phyloP scores from a whole-genome alignment of 306 rosid species.

The Purshia tridentata region DNA sequence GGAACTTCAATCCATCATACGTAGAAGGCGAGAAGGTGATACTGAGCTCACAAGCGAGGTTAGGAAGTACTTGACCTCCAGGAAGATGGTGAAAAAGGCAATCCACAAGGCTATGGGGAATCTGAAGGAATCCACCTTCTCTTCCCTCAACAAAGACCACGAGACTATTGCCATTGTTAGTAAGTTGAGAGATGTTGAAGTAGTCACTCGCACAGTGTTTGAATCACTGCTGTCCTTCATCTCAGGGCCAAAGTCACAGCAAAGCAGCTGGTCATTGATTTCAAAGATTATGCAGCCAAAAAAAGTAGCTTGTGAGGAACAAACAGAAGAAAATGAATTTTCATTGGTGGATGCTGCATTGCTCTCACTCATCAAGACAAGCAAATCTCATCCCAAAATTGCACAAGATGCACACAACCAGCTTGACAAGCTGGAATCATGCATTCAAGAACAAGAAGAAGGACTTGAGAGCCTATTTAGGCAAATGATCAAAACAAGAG shows the following conservation, averaged over 20 bases:
- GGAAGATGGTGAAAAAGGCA: conserved; percentile 32
- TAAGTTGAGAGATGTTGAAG: conserved; percentile 34
- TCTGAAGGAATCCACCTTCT: conserved; percentile 8
- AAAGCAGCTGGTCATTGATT: conserved; percentile 31
- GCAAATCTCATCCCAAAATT: neutral
- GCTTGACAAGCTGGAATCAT: conserved; percentile 15
- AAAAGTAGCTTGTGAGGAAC: conserved; percentile 7
- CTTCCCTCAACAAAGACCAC: neutral
- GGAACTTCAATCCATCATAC: conserved; percentile 32
- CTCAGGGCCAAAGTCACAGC: conserved; percentile 20
- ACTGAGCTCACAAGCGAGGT: conserved; percentile 23
- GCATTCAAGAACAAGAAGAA: conserved; percentile 22
- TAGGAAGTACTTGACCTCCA: conserved; percentile 38
- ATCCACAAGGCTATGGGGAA: conserved; percentile 24
- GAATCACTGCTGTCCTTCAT: conserved; percentile 35
- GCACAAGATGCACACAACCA: conserved; percentile 5
- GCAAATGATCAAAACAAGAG: conserved; percentile 40
- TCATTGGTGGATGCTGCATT: conserved; percentile 14
- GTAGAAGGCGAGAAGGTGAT: conserved; percentile 10
- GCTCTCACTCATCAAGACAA: neutral
- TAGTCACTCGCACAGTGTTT: conserved; percentile 15
- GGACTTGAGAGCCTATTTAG: conserved; percentile 20
- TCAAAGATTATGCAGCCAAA: conserved; percentile 18
- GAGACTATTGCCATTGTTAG: conserved; percentile 13
- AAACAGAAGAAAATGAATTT: conserved; percentile 10